Conservation (phyloP, 164 flowering plant genomes). For the Magnolia sinica region DNA sequence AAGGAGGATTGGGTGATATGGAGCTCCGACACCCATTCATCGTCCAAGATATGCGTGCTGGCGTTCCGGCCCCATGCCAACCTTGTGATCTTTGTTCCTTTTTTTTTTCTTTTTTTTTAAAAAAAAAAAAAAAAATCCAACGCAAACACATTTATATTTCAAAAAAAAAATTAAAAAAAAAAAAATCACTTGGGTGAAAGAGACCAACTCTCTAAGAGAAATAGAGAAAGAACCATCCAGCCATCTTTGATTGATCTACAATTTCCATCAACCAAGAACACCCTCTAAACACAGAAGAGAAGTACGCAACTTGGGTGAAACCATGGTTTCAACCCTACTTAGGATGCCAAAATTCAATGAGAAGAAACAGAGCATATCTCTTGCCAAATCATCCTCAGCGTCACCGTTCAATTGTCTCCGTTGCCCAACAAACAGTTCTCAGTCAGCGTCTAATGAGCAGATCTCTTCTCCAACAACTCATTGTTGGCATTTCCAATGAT, state of each 20-base stretch:
- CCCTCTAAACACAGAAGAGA: not conserved
- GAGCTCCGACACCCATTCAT: not conserved
- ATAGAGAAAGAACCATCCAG: not conserved
- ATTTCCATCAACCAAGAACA: too few relatives aligned
- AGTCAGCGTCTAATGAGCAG: conserved; percentile 31
- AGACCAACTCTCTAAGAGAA: not conserved
- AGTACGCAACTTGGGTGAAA: conserved; percentile 1
- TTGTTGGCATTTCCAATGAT: not conserved
- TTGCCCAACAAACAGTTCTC: conserved; percentile 29
- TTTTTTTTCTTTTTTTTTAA: too few relatives aligned
- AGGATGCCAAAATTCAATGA: not conserved
- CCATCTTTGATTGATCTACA: not conserved
- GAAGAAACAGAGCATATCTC: too few relatives aligned
- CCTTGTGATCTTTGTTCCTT: not conserved
- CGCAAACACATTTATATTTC: too few relatives aligned
- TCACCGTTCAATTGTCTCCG: conserved; percentile 8
- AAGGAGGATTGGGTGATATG: not conserved
- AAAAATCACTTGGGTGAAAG: too few relatives aligned
- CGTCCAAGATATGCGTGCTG: not conserved
- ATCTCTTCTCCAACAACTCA: conserved; percentile 19
- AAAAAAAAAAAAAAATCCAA: too few relatives aligned
- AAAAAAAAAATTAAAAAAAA: too few relatives aligned
- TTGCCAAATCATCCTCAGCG: too few relatives aligned
- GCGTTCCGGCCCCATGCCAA: not conserved
- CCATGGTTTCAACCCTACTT: conserved; percentile 10